Conservation (phyloP, 768 basidiomycete genomes). For the Kwoniella sp. region DNA sequence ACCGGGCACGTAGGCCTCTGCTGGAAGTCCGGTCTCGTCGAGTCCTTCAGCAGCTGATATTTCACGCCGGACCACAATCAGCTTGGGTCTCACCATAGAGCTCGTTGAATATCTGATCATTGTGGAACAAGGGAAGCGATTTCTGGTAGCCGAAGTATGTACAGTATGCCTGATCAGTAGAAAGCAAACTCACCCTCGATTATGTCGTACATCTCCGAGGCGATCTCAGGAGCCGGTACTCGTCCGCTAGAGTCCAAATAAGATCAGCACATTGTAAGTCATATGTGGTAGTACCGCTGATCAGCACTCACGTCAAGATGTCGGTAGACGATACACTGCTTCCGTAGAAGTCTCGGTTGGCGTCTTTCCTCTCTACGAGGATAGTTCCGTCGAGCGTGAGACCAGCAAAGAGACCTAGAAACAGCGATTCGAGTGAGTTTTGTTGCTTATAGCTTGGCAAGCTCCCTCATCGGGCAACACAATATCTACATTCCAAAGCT, state of each 20-base stretch:
- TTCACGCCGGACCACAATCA: neutral
- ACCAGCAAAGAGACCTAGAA: slow-evolving; percentile 85
- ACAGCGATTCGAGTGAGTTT: no score
- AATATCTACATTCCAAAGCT: no score
- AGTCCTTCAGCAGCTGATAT: slow-evolving; percentile 76
- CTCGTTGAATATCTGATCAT: no score
- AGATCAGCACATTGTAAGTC: no score
- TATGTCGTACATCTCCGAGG: slow-evolving; percentile 86
- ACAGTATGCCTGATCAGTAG: no score
- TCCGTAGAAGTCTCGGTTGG: slow-evolving; percentile 95
- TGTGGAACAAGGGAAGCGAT: no score
- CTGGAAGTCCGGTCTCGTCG: slow-evolving; percentile 79
- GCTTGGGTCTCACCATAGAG: neutral
- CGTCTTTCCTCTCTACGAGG: slow-evolving; percentile 91
- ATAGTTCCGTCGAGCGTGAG: slow-evolving; percentile 91
- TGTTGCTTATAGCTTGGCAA: no score
- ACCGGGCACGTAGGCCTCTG: slow-evolving; percentile 73
- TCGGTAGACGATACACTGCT: slow-evolving; percentile 83
- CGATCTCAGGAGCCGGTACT: slow-evolving; percentile 96
- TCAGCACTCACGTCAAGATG: slow-evolving; percentile 66
- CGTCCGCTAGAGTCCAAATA: slow-evolving; percentile 62
- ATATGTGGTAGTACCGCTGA: no score
- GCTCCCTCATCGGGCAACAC: no score
- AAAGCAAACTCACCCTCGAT: slow-evolving; percentile 65
- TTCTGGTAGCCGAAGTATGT: no score